Evolutionary conservation across 352 stramenopile genomes (phyloP).

Genomic region (Elongisporangium prolatum): DNA sequence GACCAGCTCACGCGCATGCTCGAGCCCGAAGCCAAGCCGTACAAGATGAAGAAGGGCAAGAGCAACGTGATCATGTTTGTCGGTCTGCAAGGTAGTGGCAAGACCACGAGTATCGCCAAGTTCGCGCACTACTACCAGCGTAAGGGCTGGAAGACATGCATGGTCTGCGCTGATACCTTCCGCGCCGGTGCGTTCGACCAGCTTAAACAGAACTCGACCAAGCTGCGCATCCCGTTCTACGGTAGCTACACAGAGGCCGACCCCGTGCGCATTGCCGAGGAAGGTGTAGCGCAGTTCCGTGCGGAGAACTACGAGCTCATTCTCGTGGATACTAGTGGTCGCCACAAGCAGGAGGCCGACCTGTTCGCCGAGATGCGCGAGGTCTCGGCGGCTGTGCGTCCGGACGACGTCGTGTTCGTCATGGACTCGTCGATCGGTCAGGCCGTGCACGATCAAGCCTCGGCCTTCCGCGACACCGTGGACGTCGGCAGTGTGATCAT

Average conservation of each 20-base stretch:
- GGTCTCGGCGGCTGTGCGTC: slow-evolving; percentile 92
- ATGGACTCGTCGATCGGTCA: slow-evolving; percentile 99
- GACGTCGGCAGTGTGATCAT: slow-evolving; percentile 98
- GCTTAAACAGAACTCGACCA: slow-evolving; percentile 99
- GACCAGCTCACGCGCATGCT: slow-evolving; percentile 90
- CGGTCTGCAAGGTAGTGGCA: slow-evolving; percentile 93
- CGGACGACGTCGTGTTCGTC: slow-evolving; percentile 98
- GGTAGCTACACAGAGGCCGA: slow-evolving; percentile 98
- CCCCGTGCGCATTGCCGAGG: slow-evolving; percentile 96
- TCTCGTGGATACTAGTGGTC: slow-evolving; percentile 98
- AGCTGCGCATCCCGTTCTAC: slow-evolving; percentile 98
- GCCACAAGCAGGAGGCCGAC: slow-evolving; percentile 97
- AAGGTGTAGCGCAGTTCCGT: slow-evolving; percentile 96
- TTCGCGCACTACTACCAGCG: slow-evolving; percentile 98
- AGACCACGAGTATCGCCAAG: slow-evolving; percentile 99
- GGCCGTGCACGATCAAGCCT: slow-evolving; percentile 96
- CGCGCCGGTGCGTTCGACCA: slow-evolving; percentile 98
- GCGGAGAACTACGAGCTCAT: slow-evolving; percentile 98
- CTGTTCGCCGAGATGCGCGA: slow-evolving; percentile 99
- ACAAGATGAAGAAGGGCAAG: slow-evolving; percentile 89
- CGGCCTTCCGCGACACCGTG: slow-evolving; percentile 94
- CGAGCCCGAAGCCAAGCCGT: slow-evolving; percentile 77
- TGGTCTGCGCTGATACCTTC: slow-evolving; percentile 99
- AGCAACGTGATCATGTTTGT: slow-evolving; percentile 95
- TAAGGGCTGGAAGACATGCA: slow-evolving; percentile 97